These are phyloP conservation scores for Hypoxylon sp. DNA, from an alignment of 2,329 filamentous ascomycete species.

Conservation along the genomic window DNA sequence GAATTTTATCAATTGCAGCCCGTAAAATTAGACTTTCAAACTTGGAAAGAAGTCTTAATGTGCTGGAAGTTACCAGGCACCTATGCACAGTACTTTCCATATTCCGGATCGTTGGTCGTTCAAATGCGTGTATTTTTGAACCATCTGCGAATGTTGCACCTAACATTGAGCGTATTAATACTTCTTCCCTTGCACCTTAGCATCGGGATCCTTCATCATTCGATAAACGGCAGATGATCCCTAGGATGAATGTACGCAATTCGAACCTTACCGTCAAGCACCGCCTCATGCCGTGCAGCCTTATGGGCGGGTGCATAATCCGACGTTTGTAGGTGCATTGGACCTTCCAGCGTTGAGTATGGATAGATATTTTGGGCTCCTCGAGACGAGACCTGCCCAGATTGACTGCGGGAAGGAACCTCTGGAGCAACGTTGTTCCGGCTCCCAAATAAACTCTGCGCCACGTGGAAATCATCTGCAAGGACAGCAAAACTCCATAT, in stretches of 20 bases:
- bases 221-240: neutral
- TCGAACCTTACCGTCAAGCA: neutral
- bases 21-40: too few species aligned
- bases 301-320: neutral
- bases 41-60: neutral
- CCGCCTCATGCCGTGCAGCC: slow-evolving; percentile 3
- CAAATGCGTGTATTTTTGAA: neutral
- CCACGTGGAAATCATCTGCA: slow-evolving; percentile 33
- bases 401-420: neutral
- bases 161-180: neutral
- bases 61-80: too few species aligned
- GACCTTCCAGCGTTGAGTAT: neutral
- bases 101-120: neutral
- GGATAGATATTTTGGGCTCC: neutral
- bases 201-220: neutral
- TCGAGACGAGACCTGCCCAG: neutral
- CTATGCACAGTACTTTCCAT: neutral
- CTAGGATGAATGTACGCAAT: neutral
- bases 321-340: slow-evolving; percentile 2
- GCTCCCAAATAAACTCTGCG: slow-evolving; percentile 8
- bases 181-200: slow-evolving; percentile 1
- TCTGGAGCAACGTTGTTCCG: slow-evolving; percentile 19
- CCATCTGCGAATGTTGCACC: neutral
- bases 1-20: too few species aligned
- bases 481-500: slow-evolving; percentile 18